Conservation (phyloP, 176 grass and related monocot species). For the Oryza nivara region DNA sequence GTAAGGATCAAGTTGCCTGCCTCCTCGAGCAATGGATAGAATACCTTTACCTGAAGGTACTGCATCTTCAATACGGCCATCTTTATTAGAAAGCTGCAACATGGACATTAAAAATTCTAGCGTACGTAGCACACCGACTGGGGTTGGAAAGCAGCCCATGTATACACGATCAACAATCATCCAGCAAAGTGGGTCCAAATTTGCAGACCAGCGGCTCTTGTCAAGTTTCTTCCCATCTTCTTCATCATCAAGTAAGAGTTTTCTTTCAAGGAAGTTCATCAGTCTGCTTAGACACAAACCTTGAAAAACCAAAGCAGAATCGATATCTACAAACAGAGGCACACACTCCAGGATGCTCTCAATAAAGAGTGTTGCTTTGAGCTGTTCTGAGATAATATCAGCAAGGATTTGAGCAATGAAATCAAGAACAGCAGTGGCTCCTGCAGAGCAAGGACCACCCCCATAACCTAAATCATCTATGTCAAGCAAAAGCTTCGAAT, state of each 20-base stretch:
- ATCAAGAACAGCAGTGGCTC: conserved; percentile 95
- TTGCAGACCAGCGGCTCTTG: conserved; percentile 87
- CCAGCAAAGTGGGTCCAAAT: conserved; percentile 96
- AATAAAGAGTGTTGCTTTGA: conserved; percentile 84
- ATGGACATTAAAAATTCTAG: conserved; percentile 96
- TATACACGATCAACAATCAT: conserved; percentile 95
- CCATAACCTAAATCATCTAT: conserved; percentile 98
- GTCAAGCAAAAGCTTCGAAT: conserved; percentile 78
- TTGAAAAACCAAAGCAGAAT: conserved; percentile 91
- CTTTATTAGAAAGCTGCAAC: conserved; percentile 96
- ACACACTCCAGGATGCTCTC: conserved; percentile 85
- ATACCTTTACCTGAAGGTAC: conserved; percentile 87
- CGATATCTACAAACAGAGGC: conserved; percentile 87
- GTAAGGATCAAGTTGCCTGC: conserved; percentile 87
- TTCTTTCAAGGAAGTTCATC: conserved; percentile 98
- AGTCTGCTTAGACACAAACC: conserved; percentile 96
- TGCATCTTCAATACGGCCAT: conserved; percentile 93
- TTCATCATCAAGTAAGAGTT: conserved; percentile 90
- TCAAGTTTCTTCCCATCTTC: conserved; percentile 94
- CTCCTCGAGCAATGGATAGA: conserved; percentile 91
- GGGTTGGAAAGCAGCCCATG: conserved; percentile 92
- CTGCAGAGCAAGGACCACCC: conserved; percentile 93
- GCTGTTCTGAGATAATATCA: conserved; percentile 86
- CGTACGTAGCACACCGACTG: conserved; percentile 79
- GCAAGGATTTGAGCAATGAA: conserved; percentile 96